Evolutionary conservation across 768 basidiomycete genomes (phyloP).

Genomic region (Podaxis mareebaensis): DNA sequence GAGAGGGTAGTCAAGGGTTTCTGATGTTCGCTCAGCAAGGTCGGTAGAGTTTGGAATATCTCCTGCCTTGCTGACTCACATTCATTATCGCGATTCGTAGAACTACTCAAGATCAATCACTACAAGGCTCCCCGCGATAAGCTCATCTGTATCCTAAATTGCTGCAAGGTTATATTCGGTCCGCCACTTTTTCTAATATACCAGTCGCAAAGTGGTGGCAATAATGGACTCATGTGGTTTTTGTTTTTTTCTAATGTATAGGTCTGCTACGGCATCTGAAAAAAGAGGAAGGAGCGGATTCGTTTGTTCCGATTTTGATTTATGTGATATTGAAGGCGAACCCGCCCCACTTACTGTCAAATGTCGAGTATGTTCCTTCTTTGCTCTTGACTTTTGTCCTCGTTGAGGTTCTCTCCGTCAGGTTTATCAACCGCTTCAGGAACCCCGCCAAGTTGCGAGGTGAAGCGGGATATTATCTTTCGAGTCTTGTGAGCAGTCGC

Average conservation of each 20-base stretch:
- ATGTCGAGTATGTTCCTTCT: slow-evolving; percentile 74
- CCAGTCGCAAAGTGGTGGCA: slow-evolving; percentile 12
- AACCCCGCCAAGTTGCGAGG: slow-evolving; percentile 88
- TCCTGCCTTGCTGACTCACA: not conserved
- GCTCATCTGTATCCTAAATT: slow-evolving; percentile 94
- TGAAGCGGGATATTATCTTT: slow-evolving; percentile 96
- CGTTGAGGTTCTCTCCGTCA: slow-evolving; percentile 27
- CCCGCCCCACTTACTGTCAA: slow-evolving; percentile 89
- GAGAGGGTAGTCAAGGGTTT: slow-evolving; percentile 76
- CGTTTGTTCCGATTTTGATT: slow-evolving; percentile 93
- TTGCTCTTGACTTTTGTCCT: not conserved
- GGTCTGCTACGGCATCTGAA: slow-evolving; percentile 87
- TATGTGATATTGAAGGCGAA: slow-evolving; percentile 94
- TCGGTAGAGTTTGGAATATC: slow-evolving; percentile 26
- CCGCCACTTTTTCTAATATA: slow-evolving; percentile 3
- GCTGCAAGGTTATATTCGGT: slow-evolving; percentile 99
- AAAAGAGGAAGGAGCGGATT: slow-evolving; percentile 87
- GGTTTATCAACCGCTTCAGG: slow-evolving; percentile 95
- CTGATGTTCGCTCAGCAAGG: slow-evolving; percentile 89
- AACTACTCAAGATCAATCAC: slow-evolving; percentile 94
- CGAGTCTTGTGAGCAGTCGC: slow-evolving; percentile 71
- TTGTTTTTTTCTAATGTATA: slow-evolving; percentile 29
- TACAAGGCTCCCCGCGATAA: slow-evolving; percentile 99
- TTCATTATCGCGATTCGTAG: slow-evolving; percentile 36
- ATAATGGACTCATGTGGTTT: slow-evolving; percentile 8